Percentiles rank a stretch among this genome's conserved stretches.
phyloP scores from a whole-genome alignment of 306 rosid species.

The peach (Prunus persica) region DNA sequence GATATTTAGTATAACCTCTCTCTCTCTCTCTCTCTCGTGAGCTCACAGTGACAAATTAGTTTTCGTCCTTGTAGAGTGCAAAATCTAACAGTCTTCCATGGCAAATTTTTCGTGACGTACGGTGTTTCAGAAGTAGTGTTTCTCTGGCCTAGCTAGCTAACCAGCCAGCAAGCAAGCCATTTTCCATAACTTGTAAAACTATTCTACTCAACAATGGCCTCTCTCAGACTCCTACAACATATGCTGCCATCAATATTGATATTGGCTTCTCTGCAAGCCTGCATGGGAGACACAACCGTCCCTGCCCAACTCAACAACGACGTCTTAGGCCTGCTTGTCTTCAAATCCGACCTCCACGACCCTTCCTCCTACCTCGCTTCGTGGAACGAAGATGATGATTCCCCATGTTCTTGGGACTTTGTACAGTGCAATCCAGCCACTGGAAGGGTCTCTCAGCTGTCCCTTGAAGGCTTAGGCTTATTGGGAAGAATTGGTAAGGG shows the following conservation, averaged over 20 bases:
- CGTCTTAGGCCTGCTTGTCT: conserved; percentile 79
- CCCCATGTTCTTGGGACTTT: conserved; percentile 70
- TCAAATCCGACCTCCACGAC: conserved; percentile 77
- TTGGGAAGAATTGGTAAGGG: conserved; percentile 77
- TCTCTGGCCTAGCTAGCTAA: not conserved
- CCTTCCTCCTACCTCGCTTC: conserved; percentile 63
- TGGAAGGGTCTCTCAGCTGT: conserved; percentile 54
- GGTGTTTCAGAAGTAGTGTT: not conserved
- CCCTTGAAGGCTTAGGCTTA: conserved; percentile 52
- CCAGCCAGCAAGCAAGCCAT: too few species aligned
- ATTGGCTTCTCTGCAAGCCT: not conserved
- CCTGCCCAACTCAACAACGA: conserved; percentile 61
- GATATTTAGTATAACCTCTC: not conserved
- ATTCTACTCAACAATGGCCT: conserved; percentile 6
- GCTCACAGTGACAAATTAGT: not conserved
- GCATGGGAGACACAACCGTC: conserved; percentile 27
- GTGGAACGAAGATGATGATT: conserved; percentile 83
- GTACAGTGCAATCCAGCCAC: conserved; percentile 52
- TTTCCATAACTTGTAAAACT: not conserved
- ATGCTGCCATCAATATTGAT: not conserved
- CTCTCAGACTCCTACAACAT: not conserved
- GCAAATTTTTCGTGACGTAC: not conserved
- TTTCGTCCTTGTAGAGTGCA: not conserved
- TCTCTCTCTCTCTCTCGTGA: conserved; percentile 4
- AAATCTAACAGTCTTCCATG: not conserved